Base-by-base conservation (phyloP, 441 rosid genomes). In the Gossypium aridum region DNA sequence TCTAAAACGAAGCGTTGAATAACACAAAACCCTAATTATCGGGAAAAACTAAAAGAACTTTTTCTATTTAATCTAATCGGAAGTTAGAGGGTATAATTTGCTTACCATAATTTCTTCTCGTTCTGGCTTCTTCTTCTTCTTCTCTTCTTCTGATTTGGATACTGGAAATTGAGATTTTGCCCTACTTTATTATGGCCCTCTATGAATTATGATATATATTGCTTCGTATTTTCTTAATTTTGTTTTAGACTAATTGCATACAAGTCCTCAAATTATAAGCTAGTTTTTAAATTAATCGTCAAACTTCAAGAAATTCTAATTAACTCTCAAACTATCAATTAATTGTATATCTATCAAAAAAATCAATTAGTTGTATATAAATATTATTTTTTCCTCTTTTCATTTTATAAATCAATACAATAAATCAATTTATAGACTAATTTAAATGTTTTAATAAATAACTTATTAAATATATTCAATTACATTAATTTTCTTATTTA, bases 41-140 rank as follows among this genome's bases (percentile, higher is more conserved):
- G 47, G 12, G 66, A 6, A 0, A 26, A 39, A 57, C 47, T 17
- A 7, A 67, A 66, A 19, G 22, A n/a, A 60, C 34, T 22, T 0
- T 3, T 37, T n/a, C 45, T 3, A 53, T 14, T 61, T 72, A 57
- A 74, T 61, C 73, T 20, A 72, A 55, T 31, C 2, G 8, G 10
- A 45, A 53, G 31, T 12, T 39, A 14, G n/a, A 4, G 7, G 2
- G 10, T 16, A 10, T 7, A 17, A 55, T 17, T 28, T 8, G 61
- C 70, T 3, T 72, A 81, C 84, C 84, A 81, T 81, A 49, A 22
- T 78, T 37, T 13, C 64, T 23, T 28, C 31, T 49, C 14, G 17
- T 13, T 53, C 59, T 34, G 60, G 54, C 37, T 31, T 31, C 37
- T 55, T 60, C 45, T 49, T 67, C 37, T 51, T 63, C 78, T 60